Conservation (phyloP, 805 yeast species). For the Candida boidinii region DNA sequence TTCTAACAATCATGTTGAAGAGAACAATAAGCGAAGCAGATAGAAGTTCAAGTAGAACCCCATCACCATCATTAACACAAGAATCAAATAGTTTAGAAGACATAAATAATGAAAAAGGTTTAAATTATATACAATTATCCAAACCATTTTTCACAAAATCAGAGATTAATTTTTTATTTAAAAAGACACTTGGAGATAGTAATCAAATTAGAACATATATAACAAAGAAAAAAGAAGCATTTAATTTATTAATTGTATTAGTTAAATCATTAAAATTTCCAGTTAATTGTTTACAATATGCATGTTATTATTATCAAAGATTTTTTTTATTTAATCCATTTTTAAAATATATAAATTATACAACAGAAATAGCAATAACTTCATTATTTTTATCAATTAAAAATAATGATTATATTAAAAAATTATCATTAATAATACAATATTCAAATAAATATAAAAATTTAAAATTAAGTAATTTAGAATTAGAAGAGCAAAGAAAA, state of each 20-base stretch:
- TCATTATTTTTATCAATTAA: slow-evolving; percentile 66
- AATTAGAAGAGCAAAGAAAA: slow-evolving; percentile 48
- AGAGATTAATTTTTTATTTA: slow-evolving; percentile 18
- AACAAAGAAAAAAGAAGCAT: slow-evolving; percentile 28
- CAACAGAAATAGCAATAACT: slow-evolving; percentile 58
- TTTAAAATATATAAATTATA: slow-evolving; percentile 33
- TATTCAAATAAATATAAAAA: slow-evolving; percentile 32
- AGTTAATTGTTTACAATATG: slow-evolving; percentile 54
- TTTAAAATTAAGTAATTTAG: slow-evolving; percentile 16
- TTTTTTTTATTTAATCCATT: slow-evolving; percentile 59
- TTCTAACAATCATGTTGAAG: too few species aligned
- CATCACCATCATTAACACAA: too few species aligned
- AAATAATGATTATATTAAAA: slow-evolving; percentile 78
- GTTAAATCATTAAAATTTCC: slow-evolving; percentile 57
- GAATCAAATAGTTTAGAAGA: too few species aligned
- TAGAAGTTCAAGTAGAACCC: too few species aligned
- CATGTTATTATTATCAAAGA: slow-evolving; percentile 68
- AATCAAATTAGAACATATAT: slow-evolving; percentile 14
- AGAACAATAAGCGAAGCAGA: too few species aligned
- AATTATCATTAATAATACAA: slow-evolving; percentile 51
- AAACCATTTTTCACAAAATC: slow-evolving; percentile 23
- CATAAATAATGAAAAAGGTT: too few species aligned
- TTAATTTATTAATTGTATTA: slow-evolving; percentile 45
- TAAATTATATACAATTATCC: slow-evolving; percentile 21
- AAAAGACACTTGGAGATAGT: slow-evolving; percentile 11